Conservation (phyloP, 768 basidiomycete species). For the Mycena filopes region DNA sequence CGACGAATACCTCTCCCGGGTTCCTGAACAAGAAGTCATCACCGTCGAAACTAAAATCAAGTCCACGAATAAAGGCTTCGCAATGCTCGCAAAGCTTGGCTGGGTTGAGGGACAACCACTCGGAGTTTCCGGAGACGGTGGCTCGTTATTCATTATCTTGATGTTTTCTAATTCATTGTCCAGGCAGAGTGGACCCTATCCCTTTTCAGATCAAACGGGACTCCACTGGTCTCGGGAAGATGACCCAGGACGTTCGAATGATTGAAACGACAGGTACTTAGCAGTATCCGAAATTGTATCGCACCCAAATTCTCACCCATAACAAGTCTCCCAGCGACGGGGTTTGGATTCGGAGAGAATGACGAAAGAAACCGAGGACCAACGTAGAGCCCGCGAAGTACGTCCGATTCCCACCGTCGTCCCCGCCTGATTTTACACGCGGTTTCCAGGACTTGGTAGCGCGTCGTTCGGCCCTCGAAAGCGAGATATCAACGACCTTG, state of each 20-base stretch:
- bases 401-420: conserved; percentile 14
- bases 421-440: background rate
- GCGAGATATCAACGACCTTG: conserved; percentile 75
- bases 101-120: conserved; percentile 85
- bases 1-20: conserved; percentile 70
- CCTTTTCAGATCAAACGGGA: conserved; percentile 86
- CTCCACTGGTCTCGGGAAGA: conserved; percentile 82
- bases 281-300: background rate
- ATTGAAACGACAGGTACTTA: conserved; percentile 72
- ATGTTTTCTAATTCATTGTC: conserved; percentile 1
- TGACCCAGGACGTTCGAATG: conserved; percentile 82
- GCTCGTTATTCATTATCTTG: background rate
- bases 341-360: conserved; percentile 85
- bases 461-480: conserved; percentile 70
- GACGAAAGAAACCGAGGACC: conserved; percentile 81
- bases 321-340: conserved; percentile 75
- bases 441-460: conserved; percentile 67
- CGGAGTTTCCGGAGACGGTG: conserved; percentile 82
- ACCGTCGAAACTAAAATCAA: conserved; percentile 88
- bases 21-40: conserved; percentile 68
- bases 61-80: conserved; percentile 82
- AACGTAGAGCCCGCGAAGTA: conserved; percentile 79
- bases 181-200: conserved; percentile 85
- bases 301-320: background rate
- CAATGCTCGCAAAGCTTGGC: conserved; percentile 82